Evolutionary conservation across 176 grass and related monocot species (phyloP), one percentile per base, ranked within the genome.

Genomic region (Musa troglodytarum): DNA sequence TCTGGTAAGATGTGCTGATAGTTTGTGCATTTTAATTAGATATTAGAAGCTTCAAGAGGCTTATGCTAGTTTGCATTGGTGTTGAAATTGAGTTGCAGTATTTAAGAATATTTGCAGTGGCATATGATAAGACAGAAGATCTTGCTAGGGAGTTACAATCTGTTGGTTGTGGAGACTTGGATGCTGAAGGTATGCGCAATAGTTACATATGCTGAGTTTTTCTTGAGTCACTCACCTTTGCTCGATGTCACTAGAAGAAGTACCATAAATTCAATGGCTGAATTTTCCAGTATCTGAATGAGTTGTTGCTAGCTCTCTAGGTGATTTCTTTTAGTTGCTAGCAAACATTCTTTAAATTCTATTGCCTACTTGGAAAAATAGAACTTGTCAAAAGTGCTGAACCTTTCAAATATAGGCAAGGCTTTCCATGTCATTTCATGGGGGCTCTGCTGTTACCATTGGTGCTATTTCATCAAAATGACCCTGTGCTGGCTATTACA

Each of bases 141-240:
- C 86, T 99, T 85, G 88, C 90, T 54, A 99, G 94, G 77, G 95
- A 94, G 34, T 83, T 99, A 71, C 95, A 92, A 82, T 87, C 95
- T 77, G 75, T 94, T 20, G 90, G 95, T 34, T 99, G 95, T 87
- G 95, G 95, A n/a, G 90, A 99, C 66, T 89, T 99, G 80, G 95
- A 99, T 78, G 87, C 91, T 69, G 90, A 99, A 99, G 95, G 95
- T 99, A 86, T 11, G 50, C 15, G n/a, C 1, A 8, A 10, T 67
- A 16, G 2, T 70, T 70, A 19, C 10, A 51, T 19, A 70, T n/a
- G 22, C 20, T 21, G 34, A 70, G 50, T 11, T 51, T n/a, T 70
- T 70, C 65, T 67, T 16, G 34, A 43, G 65, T 70, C 25, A 20
- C 43, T 49, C 34, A 49, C 29, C 66, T 69, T 69, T 12, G 8